Conservation (phyloP, 768 basidiomycete genomes). For the Strobilomyces confusus region DNA sequence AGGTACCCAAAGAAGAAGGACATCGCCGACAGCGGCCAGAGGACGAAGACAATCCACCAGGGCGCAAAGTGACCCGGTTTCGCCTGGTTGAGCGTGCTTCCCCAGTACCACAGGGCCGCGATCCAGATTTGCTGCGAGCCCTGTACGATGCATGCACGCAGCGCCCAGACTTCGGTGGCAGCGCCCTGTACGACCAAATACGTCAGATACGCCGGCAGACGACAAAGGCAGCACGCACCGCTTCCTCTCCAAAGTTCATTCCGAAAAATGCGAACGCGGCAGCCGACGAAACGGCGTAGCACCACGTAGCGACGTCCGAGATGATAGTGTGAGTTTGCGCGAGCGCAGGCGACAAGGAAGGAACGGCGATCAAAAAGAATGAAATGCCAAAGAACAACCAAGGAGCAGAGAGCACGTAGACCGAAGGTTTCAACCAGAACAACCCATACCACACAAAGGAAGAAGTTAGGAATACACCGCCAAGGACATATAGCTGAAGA, state of each 20-base stretch:
- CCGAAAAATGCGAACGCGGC: slow-evolving; percentile 94
- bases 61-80: slow-evolving; percentile 55
- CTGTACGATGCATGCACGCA: slow-evolving; percentile 90
- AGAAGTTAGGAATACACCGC: slow-evolving; percentile 80
- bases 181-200: slow-evolving; percentile 55
- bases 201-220: slow-evolving; percentile 4
- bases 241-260: slow-evolving; percentile 96
- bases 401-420: slow-evolving; percentile 80
- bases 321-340: slow-evolving; percentile 60
- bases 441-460: slow-evolving; percentile 87
- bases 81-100: slow-evolving; percentile 65
- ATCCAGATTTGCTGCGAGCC: slow-evolving; percentile 97
- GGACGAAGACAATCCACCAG: slow-evolving; percentile 78
- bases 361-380: slow-evolving; percentile 88
- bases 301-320: slow-evolving; percentile 81
- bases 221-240: slow-evolving; percentile 43
- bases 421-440: slow-evolving; percentile 84
- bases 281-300: slow-evolving; percentile 88
- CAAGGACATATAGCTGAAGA: slow-evolving; percentile 86
- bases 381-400: slow-evolving; percentile 91
- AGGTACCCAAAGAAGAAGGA: slow-evolving; percentile 77
- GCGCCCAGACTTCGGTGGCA: slow-evolving; percentile 90
- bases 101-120: slow-evolving; percentile 96
- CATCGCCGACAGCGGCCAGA: slow-evolving; percentile 79
- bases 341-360: slow-evolving; percentile 63